Conservation (phyloP, 108 stramenopile species). For the Epithemia pelagica region DNA sequence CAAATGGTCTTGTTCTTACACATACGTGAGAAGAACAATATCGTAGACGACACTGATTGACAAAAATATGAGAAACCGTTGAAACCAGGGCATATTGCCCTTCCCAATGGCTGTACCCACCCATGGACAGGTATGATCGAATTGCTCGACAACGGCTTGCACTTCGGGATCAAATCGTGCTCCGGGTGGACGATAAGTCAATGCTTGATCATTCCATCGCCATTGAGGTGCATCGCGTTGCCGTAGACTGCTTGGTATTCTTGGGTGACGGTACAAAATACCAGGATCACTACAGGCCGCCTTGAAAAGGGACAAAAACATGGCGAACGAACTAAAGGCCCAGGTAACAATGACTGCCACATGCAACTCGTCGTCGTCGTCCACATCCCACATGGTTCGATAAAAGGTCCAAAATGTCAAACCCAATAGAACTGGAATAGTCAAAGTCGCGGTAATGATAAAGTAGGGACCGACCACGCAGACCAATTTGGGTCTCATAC, state of each 20-base stretch:
- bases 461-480: slow-evolving; percentile 59
- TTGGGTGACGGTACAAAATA: slow-evolving; percentile 32
- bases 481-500: slow-evolving; percentile 19
- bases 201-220: slow-evolving; percentile 84
- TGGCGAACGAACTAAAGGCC: slow-evolving; percentile 16
- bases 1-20: no score
- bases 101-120: slow-evolving; percentile 81
- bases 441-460: slow-evolving; percentile 25
- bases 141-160: slow-evolving; percentile 77
- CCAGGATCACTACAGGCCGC: slow-evolving; percentile 52
- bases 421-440: slow-evolving; percentile 26
- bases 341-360: slow-evolving; percentile 17
- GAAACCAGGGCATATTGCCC: slow-evolving; percentile 78
- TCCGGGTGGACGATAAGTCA: slow-evolving; percentile 66
- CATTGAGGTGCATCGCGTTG: slow-evolving; percentile 20
- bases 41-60: slow-evolving; percentile 9
- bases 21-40: slow-evolving; percentile 9
- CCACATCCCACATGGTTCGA: slow-evolving; percentile 3
- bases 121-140: slow-evolving; percentile 84
- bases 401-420: slow-evolving; percentile 5
- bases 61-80: slow-evolving; percentile 20
- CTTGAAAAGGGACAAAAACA: slow-evolving; percentile 33
- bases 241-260: slow-evolving; percentile 13
- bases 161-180: slow-evolving; percentile 79
- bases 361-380: slow-evolving; percentile 4